These are phyloP conservation scores for Gryganskiella cystojenkinii DNA, from an alignment of 192 early-diverging fungal genomes.

Conservation along the genomic window DNA sequence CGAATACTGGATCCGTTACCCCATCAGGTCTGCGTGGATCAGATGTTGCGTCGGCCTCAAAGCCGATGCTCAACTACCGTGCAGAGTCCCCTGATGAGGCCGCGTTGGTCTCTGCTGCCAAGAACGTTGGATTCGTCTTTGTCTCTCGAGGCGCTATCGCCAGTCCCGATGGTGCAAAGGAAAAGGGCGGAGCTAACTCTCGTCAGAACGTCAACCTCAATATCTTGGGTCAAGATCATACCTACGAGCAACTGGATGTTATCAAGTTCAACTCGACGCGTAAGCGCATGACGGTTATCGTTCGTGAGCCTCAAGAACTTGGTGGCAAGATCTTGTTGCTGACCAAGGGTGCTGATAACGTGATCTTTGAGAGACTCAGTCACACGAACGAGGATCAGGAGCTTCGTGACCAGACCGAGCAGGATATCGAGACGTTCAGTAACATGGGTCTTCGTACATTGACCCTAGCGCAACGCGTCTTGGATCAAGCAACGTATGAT, in stretches of 20 bases:
- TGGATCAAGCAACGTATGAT: conserved; percentile 79
- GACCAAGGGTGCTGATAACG: conserved; percentile 96
- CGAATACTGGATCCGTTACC: conserved; percentile 13
- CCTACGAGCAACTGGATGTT: conserved; percentile 86
- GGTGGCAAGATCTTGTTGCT: conserved; percentile 89
- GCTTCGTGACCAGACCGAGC: conserved; percentile 66
- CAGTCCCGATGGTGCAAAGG: neutral
- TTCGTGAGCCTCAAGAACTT: conserved; percentile 75
- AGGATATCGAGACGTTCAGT: conserved; percentile 81
- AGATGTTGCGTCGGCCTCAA: neutral
- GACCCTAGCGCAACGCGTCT: conserved; percentile 80
- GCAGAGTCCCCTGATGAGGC: conserved; percentile 89
- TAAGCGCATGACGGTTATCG: conserved; percentile 94
- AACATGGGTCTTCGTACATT: conserved; percentile 92
- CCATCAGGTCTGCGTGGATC: neutral
- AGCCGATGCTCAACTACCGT: conserved; percentile 61
- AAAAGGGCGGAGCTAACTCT: conserved; percentile 10
- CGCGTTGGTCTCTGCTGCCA: conserved; percentile 82
- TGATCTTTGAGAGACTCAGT: conserved; percentile 88
- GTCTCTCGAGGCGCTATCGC: conserved; percentile 50
- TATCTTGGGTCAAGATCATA: conserved; percentile 70
- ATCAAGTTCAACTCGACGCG: conserved; percentile 96
- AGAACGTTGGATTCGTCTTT: conserved; percentile 83
- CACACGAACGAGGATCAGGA: conserved; percentile 52
- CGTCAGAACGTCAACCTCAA: conserved; percentile 69